These are phyloP conservation scores for Phytopythium chamaehyphon DNA, from an alignment of 352 stramenopile genomes.

Conservation along the genomic window DNA sequence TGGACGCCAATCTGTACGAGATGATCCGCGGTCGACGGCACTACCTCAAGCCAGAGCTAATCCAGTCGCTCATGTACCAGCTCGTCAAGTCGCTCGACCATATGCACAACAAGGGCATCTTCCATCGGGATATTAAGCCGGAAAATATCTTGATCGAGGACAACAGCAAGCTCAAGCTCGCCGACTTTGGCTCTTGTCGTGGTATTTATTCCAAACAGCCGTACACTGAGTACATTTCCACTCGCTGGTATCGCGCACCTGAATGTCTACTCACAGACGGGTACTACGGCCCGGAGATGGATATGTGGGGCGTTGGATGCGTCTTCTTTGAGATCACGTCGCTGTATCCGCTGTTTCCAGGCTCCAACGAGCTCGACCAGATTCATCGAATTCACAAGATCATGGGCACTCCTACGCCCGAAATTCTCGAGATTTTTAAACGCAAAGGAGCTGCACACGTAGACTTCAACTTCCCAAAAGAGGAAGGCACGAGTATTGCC, in stretches of 20 bases:
- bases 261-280: slow-evolving; percentile 95
- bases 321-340: slow-evolving; percentile 96
- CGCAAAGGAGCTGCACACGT: slow-evolving; percentile 89
- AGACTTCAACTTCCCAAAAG: slow-evolving; percentile 90
- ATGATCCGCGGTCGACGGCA: slow-evolving; percentile 90
- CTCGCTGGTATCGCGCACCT: slow-evolving; percentile 93
- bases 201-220: slow-evolving; percentile 95
- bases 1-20: slow-evolving; percentile 96
- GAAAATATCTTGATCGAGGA: slow-evolving; percentile 95
- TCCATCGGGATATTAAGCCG: slow-evolving; percentile 96
- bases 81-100: slow-evolving; percentile 94
- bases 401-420: slow-evolving; percentile 83
- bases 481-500: slow-evolving; percentile 76
- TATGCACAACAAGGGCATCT: slow-evolving; percentile 97
- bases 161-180: slow-evolving; percentile 86
- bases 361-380: slow-evolving; percentile 94
- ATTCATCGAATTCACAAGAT: slow-evolving; percentile 95
- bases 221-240: slow-evolving; percentile 97
- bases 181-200: slow-evolving; percentile 94
- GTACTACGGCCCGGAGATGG: slow-evolving; percentile 96
- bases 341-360: slow-evolving; percentile 93
- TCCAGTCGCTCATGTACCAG: slow-evolving; percentile 89
- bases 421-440: slow-evolving; percentile 90
- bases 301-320: slow-evolving; percentile 94
- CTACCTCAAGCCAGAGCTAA: slow-evolving; percentile 84